Percentiles rank a stretch among this genome's conserved stretches.
Conservation (phyloP, 371 early-diverging fungal genomes). For the Mucor piriformis region DNA sequence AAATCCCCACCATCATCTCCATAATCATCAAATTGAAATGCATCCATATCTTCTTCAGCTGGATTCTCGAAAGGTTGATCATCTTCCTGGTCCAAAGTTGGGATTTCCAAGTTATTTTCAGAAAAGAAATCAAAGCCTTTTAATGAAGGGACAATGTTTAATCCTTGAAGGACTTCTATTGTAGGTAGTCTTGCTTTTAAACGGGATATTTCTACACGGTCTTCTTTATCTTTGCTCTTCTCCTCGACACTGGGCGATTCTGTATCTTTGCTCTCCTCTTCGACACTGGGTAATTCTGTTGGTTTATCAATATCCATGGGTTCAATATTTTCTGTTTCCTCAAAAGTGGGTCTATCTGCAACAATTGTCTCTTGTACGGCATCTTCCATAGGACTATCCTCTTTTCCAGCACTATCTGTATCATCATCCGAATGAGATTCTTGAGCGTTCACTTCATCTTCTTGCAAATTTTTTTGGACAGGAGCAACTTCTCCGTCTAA, state of each 20-base stretch:
- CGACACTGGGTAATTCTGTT: not conserved
- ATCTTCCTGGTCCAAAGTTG: conserved; percentile 27
- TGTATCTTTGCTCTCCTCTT: conserved; percentile 1
- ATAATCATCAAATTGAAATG: conserved; percentile 18
- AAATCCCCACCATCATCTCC: conserved; percentile 17
- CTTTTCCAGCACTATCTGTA: not conserved
- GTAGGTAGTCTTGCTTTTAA: conserved; percentile 54
- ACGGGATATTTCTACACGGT: conserved; percentile 28
- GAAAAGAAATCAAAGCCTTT: conserved; percentile 62
- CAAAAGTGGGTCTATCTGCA: not conserved
- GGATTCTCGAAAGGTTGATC: not conserved
- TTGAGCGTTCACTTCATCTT: conserved; percentile 7
- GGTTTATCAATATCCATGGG: conserved; percentile 7
- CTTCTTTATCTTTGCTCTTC: conserved; percentile 8
- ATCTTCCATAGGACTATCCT: not conserved
- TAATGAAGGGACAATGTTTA: conserved; percentile 71
- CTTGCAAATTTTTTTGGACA: not conserved
- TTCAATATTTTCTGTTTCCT: not conserved
- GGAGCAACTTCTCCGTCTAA: conserved; percentile 31
- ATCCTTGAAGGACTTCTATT: conserved; percentile 45
- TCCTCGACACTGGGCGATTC: no score
- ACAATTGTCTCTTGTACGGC: not conserved
- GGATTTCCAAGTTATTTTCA: conserved; percentile 32
- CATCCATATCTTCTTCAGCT: conserved; percentile 7
- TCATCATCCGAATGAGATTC: not conserved